Evolutionary conservation across 768 basidiomycete species (phyloP).

Genomic region (Hydnomerulius pinastri): DNA sequence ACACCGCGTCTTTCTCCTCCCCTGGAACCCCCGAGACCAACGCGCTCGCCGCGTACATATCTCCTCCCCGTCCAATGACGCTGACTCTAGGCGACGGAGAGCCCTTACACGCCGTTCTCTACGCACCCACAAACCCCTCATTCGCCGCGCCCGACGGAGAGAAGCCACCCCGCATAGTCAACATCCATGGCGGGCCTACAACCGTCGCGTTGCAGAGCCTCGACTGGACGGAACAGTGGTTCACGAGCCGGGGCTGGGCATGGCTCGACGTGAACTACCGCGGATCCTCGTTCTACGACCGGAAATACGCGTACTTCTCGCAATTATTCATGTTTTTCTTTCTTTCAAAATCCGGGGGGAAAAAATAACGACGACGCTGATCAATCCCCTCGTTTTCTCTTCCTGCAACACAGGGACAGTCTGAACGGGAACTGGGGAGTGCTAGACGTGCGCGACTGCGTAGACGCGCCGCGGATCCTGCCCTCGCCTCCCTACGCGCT

Average conservation of each 20-base stretch:
- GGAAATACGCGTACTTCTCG: slow-evolving; percentile 48
- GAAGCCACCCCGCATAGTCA: slow-evolving; percentile 61
- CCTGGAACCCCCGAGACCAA: neutral
- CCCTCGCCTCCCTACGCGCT: slow-evolving; percentile 40
- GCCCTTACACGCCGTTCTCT: slow-evolving; percentile 60
- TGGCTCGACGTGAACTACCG: slow-evolving; percentile 78
- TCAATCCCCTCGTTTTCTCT: too few relatives aligned
- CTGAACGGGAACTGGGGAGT: slow-evolving; percentile 68
- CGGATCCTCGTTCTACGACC: slow-evolving; percentile 69
- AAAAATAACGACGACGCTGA: too few relatives aligned
- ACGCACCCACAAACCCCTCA: slow-evolving; percentile 59
- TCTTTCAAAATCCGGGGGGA: too few relatives aligned
- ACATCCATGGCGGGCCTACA: slow-evolving; percentile 72
- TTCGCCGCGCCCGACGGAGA: slow-evolving; percentile 52
- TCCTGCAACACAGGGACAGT: slow-evolving; percentile 40
- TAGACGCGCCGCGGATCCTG: slow-evolving; percentile 41
- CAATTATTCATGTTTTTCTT: too few relatives aligned
- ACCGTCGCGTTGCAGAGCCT: slow-evolving; percentile 43
- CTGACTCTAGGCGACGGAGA: slow-evolving; percentile 31
- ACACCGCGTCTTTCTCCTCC: slow-evolving; percentile 1
- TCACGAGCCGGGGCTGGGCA: slow-evolving; percentile 64
- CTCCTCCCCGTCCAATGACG: slow-evolving; percentile 45
- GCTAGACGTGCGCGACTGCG: slow-evolving; percentile 65
- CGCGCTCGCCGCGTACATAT: slow-evolving; percentile 27
- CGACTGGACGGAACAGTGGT: slow-evolving; percentile 54